Base-by-base conservation (phyloP, 306 rosid genomes). In the Sphenostylis stenocarpa region DNA sequence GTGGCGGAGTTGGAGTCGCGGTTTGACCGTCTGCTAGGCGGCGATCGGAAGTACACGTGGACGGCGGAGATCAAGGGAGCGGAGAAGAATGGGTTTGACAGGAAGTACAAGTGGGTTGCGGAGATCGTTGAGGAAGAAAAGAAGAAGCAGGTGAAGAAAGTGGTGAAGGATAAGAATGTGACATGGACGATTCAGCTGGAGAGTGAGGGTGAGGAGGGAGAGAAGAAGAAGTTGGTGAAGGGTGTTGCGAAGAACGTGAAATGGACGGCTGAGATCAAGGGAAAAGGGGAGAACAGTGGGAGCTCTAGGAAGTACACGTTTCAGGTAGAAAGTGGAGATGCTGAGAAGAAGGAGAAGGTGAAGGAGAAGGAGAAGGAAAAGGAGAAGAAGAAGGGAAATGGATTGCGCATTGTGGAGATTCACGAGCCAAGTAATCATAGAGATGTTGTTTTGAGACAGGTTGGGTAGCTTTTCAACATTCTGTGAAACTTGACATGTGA, bases 251-350 rank as follows among this genome's bases (percentile, higher is more conserved):
- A 83, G 88, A 90, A 85, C 72, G 77, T 85, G 31, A 89, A 84
- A 67, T 95, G 91, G 96, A 87, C 87, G 81, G 97, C 97, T 76
- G 97, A 90, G 92, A 84, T 95, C 43, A 91, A 79, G 12, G 94
- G 94, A 5, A 95, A 85, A 23, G 93, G 90, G 3, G 86, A 70
- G 23, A 85, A 82, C 4, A 76, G 87, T 69, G 91, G 84, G 77
- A 79, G 44, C 81, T 24, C 82, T 1, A 77, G 89, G 81, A 92
- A 67, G 75, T 95, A 95, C 77, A 88, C 87, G 26, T 80, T 88
- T 78, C 83, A 82, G 36, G 89, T 88, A 36, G 80, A 86, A 6
- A 77, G 83, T 51, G 90, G 84, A 9, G 83, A 70, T 66, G 87
- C 47, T 23, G 80, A 78, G 89, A 84, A 87, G 81, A 62, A 75